These are phyloP conservation scores for Aurinia saxatilis DNA, from an alignment of 345 rosid species.

Conservation along the genomic window DNA sequence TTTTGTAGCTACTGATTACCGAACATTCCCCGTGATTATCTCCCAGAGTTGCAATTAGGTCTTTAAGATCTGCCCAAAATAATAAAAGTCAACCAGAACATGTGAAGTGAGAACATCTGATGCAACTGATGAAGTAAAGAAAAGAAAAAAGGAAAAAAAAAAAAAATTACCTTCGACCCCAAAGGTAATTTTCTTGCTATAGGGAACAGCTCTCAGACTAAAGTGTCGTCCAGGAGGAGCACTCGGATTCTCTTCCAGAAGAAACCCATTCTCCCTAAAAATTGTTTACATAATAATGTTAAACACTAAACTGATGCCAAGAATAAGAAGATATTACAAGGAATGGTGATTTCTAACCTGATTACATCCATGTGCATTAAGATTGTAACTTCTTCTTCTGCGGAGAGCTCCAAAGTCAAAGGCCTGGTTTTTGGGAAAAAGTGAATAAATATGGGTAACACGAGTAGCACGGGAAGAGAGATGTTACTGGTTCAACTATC, in stretches of 20 bases:
- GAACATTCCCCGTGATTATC: slow-evolving; percentile 83
- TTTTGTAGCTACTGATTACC: slow-evolving; percentile 63
- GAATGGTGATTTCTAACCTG: slow-evolving; percentile 44
- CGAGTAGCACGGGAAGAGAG: not conserved
- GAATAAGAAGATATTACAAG: not conserved
- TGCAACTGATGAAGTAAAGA: not conserved
- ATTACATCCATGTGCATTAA: slow-evolving; percentile 83
- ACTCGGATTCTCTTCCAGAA: slow-evolving; percentile 70
- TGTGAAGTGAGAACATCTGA: not conserved
- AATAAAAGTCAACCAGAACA: not conserved
- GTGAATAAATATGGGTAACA: not conserved
- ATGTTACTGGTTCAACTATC: not conserved
- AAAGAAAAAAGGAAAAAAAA: not conserved
- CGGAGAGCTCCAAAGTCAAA: slow-evolving; percentile 78
- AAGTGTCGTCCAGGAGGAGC: slow-evolving; percentile 72
- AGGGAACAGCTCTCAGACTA: slow-evolving; percentile 74
- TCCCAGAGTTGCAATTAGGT: slow-evolving; percentile 74
- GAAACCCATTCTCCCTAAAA: slow-evolving; percentile 82
- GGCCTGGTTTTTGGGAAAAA: slow-evolving; percentile 39
- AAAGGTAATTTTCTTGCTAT: slow-evolving; percentile 90
- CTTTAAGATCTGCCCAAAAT: slow-evolving; percentile 69
- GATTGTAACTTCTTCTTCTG: slow-evolving; percentile 81
- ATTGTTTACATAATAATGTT: not conserved
- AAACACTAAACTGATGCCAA: not conserved
- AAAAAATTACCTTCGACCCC: slow-evolving; percentile 70